These are phyloP conservation scores for Yarrowia osloensis DNA, from an alignment of 805 yeast genomes.

Conservation along the genomic window DNA sequence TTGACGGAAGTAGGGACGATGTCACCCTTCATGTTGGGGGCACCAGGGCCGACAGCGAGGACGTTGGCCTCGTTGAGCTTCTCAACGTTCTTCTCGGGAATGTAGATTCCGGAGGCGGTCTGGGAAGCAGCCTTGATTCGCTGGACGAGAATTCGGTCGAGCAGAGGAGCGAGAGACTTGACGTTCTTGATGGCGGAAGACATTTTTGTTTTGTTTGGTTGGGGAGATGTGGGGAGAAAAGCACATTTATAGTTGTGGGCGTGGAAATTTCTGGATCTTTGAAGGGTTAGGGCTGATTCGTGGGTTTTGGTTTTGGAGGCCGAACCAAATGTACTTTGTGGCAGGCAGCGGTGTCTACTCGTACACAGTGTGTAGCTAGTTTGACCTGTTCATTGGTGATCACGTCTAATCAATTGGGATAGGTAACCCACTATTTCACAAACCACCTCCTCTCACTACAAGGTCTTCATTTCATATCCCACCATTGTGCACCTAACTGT, in stretches of 20 bases:
- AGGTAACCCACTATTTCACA: too few relatives aligned
- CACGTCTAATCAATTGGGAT: too few relatives aligned
- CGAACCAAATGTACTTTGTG: background rate
- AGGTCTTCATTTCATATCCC: background rate
- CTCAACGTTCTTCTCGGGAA: constrained; percentile 95
- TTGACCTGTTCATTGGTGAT: too few relatives aligned
- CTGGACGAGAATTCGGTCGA: constrained; percentile 96
- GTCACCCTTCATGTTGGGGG: constrained; percentile 72
- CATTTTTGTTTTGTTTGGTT: background rate
- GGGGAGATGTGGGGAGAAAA: constrained; percentile 22
- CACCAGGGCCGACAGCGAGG: constrained; percentile 94
- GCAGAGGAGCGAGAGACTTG: constrained; percentile 84
- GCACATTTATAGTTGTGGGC: constrained; percentile 25
- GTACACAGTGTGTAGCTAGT: too few relatives aligned
- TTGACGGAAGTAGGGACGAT: constrained; percentile 71
- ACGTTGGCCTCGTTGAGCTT: constrained; percentile 88
- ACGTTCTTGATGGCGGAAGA: constrained; percentile 66
- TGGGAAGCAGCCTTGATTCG: constrained; percentile 87
- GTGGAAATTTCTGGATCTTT: constrained; percentile 30
- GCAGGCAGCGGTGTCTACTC: background rate
- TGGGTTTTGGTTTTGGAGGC: background rate
- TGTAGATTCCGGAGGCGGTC: constrained; percentile 89
- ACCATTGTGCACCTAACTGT: background rate
- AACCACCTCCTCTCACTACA: background rate
- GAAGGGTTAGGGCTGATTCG: constrained; percentile 1